Conservation (phyloP, 2,329 filamentous ascomycete genomes). For the Dactylellina haptotyla region DNA sequence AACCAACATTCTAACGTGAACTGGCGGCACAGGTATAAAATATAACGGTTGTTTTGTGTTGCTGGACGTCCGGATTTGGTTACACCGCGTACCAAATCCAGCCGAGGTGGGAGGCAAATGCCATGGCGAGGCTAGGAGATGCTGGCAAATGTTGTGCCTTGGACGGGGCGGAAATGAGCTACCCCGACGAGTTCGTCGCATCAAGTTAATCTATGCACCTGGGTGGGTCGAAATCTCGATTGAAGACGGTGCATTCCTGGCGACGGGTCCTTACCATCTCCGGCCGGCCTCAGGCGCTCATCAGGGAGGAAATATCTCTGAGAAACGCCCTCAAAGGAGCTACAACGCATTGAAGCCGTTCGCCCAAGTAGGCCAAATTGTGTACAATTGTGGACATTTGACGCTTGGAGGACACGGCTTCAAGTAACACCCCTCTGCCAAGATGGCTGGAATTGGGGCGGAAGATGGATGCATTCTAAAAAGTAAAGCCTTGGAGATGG, state of each 20-base stretch:
- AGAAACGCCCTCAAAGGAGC: conserved; percentile 8
- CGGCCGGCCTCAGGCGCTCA: conserved; percentile 28
- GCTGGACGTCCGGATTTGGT: conserved; percentile 37
- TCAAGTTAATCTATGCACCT: not conserved
- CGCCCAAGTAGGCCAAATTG: not conserved
- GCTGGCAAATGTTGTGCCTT: too few relatives aligned
- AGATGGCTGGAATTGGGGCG: conserved; percentile 10
- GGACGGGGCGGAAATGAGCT: too few relatives aligned
- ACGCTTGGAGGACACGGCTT: not conserved
- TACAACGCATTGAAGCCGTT: not conserved
- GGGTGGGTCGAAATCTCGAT: conserved; percentile 27
- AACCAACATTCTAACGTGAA: not conserved
- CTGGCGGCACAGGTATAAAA: not conserved
- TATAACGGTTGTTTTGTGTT: conserved; percentile 48
- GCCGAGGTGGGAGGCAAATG: conserved; percentile 17
- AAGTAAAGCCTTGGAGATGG: conserved; percentile 11
- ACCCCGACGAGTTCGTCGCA: conserved; percentile 15
- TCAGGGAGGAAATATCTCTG: conserved; percentile 8
- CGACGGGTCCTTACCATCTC: conserved; percentile 41
- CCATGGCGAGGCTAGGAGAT: not conserved
- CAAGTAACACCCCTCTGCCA: conserved; percentile 1
- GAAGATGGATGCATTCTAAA: not conserved
- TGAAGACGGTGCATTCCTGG: conserved; percentile 46
- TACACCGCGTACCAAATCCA: conserved; percentile 21
- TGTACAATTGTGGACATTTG: not conserved